Evolutionary conservation across 768 basidiomycete genomes (phyloP).

Genomic region (Amanita jacksonii): DNA sequence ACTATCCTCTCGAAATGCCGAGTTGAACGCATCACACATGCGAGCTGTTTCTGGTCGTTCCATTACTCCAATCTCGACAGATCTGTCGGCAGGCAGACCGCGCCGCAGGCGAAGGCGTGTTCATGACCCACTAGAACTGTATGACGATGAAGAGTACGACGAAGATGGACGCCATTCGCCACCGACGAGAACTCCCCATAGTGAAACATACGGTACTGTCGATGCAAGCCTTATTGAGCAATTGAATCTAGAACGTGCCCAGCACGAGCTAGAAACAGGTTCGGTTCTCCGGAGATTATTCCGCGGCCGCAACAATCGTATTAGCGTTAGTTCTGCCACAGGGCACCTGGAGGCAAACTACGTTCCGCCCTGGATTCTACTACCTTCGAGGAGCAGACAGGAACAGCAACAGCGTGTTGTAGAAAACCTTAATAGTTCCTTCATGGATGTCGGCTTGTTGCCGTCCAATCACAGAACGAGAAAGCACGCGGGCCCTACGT

Average conservation of each 20-base stretch:
- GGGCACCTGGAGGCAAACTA: slow-evolving; percentile 22
- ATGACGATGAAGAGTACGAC: slow-evolving; percentile 22
- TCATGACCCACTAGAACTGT: slow-evolving; percentile 19
- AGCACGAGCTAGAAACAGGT: slow-evolving; percentile 14
- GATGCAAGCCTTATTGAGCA: slow-evolving; percentile 45
- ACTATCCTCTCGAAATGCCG: background rate
- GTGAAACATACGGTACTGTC: slow-evolving; percentile 51
- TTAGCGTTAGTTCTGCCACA: slow-evolving; percentile 12
- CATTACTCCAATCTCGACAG: slow-evolving; percentile 8
- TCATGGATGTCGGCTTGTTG: slow-evolving; percentile 71
- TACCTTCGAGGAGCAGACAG: slow-evolving; percentile 52
- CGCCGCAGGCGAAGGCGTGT: slow-evolving; percentile 19
- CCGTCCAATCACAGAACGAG: slow-evolving; percentile 39
- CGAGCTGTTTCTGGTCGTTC: no score
- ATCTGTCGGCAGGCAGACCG: background rate
- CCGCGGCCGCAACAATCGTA: slow-evolving; percentile 13
- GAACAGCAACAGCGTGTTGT: slow-evolving; percentile 64
- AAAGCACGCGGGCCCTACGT: slow-evolving; percentile 14
- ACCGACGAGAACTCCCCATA: slow-evolving; percentile 47
- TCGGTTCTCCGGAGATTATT: slow-evolving; percentile 17
- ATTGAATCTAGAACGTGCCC: slow-evolving; percentile 4
- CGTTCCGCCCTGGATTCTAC: slow-evolving; percentile 52
- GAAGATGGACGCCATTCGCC: slow-evolving; percentile 18
- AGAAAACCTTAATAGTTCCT: slow-evolving; percentile 61
- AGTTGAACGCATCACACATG: slow-evolving; percentile 1